Base-by-base conservation (phyloP, 257 asterid species). In the Plantago ovata region DNA sequence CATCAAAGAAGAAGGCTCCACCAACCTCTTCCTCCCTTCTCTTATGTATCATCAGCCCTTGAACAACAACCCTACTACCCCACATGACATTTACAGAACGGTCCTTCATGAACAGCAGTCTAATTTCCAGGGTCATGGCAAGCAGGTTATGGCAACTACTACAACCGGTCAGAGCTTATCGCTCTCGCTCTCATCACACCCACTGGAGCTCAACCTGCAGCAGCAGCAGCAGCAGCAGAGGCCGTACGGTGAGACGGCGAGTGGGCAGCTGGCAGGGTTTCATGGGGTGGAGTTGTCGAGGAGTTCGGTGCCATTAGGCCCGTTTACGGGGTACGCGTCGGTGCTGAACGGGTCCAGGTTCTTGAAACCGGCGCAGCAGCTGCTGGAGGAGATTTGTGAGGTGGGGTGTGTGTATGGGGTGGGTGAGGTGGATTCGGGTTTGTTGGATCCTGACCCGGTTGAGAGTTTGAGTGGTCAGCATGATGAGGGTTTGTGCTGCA, bases 251-350 rank as follows among this genome's bases (percentile, higher is more conserved):
- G 24, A 47, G 7, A 65, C 84, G 15, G 63, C 83, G 15, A 72
- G 51, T 69, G 48, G 48, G 6, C n/a, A n/a, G n/a, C 14, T 14
- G 12, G 61, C 59, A 22, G 43, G 78, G 74, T 47, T 72, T 19
- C 23, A 24, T 64, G 38, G 48, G 1, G 66, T 64, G 40, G 82
- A 79, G 19, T 40, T 84, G 9, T 71, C 93, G 0, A 78, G 86
- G 75, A 85, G 72, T 51, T 41, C 78, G 7, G 90, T 78, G 16
- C 87, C 95, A 3, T 53, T 83, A 0, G 98, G 98, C 14, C 95
- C 95, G 8, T 92, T 88, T 41, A 88, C 93, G 14, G 98, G 96
- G 10, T 92, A 92, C 53, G 92, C 98, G 52, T 85, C 90, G 10
- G 80, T 88, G 7, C 18, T 92, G 65, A 85, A 75, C 61, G 92